phyloP scores from a whole-genome alignment of 441 rosid species.

The Capsella rubella region DNA sequence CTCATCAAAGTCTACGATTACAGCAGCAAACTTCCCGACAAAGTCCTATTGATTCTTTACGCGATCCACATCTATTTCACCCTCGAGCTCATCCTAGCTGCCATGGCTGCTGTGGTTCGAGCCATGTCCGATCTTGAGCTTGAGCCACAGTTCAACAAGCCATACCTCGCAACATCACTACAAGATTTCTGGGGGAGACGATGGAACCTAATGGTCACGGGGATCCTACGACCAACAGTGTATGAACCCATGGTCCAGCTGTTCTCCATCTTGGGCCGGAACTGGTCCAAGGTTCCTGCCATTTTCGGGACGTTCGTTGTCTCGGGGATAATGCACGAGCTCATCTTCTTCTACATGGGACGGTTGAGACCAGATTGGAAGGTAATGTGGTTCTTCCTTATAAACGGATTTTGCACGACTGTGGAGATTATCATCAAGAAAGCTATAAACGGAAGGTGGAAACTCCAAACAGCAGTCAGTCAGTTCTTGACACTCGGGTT shows the following conservation, averaged over 20 bases:
- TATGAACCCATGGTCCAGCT: slow-evolving; percentile 46
- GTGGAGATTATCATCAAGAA: slow-evolving; percentile 47
- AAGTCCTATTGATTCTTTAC: slow-evolving; percentile 43
- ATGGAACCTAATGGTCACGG: slow-evolving; percentile 63
- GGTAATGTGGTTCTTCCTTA: slow-evolving; percentile 49
- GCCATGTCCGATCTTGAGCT: slow-evolving; percentile 48
- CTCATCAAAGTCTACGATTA: slow-evolving; percentile 37
- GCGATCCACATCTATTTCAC: slow-evolving; percentile 49
- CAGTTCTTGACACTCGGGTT: slow-evolving; percentile 47
- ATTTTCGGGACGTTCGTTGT: slow-evolving; percentile 48
- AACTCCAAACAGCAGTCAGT: slow-evolving; percentile 40
- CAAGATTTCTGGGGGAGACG: slow-evolving; percentile 73
- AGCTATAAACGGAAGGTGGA: slow-evolving; percentile 31
- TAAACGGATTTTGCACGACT: slow-evolving; percentile 47
- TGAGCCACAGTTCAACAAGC: slow-evolving; percentile 63
- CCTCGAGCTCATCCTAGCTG: slow-evolving; percentile 53
- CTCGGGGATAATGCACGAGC: slow-evolving; percentile 62
- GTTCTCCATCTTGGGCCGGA: slow-evolving; percentile 36
- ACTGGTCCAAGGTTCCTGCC: slow-evolving; percentile 47
- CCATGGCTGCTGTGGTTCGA: slow-evolving; percentile 46
- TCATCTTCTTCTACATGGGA: slow-evolving; percentile 53
- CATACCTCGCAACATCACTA: slow-evolving; percentile 59
- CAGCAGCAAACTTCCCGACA: slow-evolving; percentile 44
- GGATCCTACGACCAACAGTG: slow-evolving; percentile 54
- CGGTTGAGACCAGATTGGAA: slow-evolving; percentile 51